Evolutionary conservation across 352 stramenopile species (phyloP).

Genomic region (Pythium apleroticum): DNA sequence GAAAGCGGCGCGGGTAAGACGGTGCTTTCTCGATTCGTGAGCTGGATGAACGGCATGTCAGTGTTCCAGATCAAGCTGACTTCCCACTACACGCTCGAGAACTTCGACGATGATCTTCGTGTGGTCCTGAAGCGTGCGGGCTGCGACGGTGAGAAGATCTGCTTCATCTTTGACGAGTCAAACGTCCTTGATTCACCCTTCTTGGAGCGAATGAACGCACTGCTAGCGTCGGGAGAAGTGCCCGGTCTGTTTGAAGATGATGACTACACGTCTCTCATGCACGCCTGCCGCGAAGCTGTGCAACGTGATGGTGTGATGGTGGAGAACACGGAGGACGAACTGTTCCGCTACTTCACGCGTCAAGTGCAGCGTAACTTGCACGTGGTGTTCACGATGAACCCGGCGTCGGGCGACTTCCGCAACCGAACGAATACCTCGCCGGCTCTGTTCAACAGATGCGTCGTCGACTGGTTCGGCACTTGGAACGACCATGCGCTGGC

Average conservation of each 20-base stretch:
- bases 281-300: conserved; percentile 93
- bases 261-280: conserved; percentile 97
- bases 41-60: conserved; percentile 99
- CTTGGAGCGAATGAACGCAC: conserved; percentile 99
- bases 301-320: conserved; percentile 89
- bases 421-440: conserved; percentile 98
- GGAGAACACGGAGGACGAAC: conserved; percentile 93
- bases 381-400: conserved; percentile 99
- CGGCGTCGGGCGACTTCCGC: conserved; percentile 95
- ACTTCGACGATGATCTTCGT: conserved; percentile 99
- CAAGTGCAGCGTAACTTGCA: conserved; percentile 99
- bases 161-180: conserved; percentile 99
- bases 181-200: conserved; percentile 99
- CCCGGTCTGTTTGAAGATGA: conserved; percentile 99
- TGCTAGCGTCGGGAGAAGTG: conserved; percentile 99
- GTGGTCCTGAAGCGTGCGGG: conserved; percentile 97
- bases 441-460: conserved; percentile 99
- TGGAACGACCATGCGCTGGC: conserved; percentile 97
- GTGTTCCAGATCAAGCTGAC: conserved; percentile 99
- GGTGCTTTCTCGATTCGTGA: conserved; percentile 99
- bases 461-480: conserved; percentile 99
- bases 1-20: conserved; percentile 99
- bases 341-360: conserved; percentile 96
- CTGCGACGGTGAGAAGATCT: conserved; percentile 98
- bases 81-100: conserved; percentile 97